Evolutionary conservation across 768 basidiomycete species (phyloP).

Genomic region (Russula ochroleuca): DNA sequence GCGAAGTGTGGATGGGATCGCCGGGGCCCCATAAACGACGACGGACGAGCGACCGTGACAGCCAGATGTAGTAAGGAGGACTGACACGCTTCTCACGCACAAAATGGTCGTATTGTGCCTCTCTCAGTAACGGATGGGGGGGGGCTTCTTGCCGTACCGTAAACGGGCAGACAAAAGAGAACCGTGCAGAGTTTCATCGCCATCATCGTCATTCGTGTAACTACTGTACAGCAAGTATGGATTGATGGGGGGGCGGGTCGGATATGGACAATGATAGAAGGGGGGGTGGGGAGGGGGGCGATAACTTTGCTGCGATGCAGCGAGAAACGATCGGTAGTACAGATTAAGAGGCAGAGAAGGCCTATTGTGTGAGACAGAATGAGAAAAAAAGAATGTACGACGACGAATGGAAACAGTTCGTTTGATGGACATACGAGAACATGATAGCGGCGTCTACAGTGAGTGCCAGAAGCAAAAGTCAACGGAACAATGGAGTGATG

Average conservation of each 20-base stretch:
- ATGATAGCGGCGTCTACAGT: constrained; percentile 5
- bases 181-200: not conserved
- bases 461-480: not conserved
- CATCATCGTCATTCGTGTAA: not conserved
- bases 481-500: constrained; percentile 1
- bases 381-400: not conserved
- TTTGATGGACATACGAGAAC: not conserved
- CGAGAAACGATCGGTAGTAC: constrained; percentile 3
- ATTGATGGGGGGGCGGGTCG: not conserved
- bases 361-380: constrained; percentile 4
- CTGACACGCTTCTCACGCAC: not conserved
- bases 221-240: constrained; percentile 4
- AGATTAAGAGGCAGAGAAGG: not conserved
- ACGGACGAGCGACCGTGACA: not conserved
- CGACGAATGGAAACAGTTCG: not conserved
- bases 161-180: constrained; percentile 13
- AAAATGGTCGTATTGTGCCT: not conserved
- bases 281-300: not conserved
- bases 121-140: not conserved
- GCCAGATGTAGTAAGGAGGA: not conserved
- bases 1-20: not conserved
- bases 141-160: not conserved
- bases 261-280: constrained; percentile 2
- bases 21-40: not conserved
- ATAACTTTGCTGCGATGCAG: not conserved